phyloP scores from a whole-genome alignment of 176 grass and related monocot genomes.

The bread wheat (Triticum aestivum) region IWGSC_CS_RefSeq_v2.1 NC_057800.1:427932737-427933236 shows the following conservation, averaged over 20 bases:
- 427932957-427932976: not conserved
- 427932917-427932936: not conserved
- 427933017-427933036: not conserved
- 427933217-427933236: not conserved
- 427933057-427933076: no score
- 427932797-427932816: slow-evolving; percentile 2
- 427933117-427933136: not conserved
- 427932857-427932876: not conserved
- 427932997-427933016: not conserved
- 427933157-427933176: not conserved
- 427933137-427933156: not conserved
- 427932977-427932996: no score
- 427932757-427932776: not conserved
- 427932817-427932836: not conserved
- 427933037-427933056: not conserved
- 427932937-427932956: not conserved
- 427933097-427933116: not conserved
- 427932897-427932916: slow-evolving; percentile 11
- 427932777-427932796: not conserved
- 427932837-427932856: not conserved
- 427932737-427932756: not conserved
- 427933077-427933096: no score
- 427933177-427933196: not conserved
- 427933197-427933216: not conserved
- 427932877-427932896: slow-evolving; percentile 8